These are phyloP conservation scores for Talaromyces sp. DNA, from an alignment of 2,329 filamentous ascomycete species.

Conservation along the genomic window DNA sequence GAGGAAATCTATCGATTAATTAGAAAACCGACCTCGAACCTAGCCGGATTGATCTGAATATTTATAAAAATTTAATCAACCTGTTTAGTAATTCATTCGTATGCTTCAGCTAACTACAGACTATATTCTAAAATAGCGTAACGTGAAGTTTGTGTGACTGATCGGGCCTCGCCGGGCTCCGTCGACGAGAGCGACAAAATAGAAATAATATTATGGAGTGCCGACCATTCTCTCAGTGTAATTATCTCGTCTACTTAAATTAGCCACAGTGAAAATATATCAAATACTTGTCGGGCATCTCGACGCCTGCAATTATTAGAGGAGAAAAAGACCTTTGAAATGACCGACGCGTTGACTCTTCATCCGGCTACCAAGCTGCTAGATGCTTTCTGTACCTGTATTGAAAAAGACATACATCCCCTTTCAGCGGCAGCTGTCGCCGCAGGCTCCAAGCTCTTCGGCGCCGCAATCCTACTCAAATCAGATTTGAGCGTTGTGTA, in stretches of 20 bases:
- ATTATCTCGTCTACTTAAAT: background rate
- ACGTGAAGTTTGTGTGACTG: background rate
- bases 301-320: background rate
- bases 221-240: background rate
- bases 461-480: slow-evolving; percentile 10
- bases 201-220: background rate
- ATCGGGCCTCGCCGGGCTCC: background rate
- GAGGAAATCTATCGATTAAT: background rate
- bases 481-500: slow-evolving; percentile 12
- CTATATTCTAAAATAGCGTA: background rate
- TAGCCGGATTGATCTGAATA: background rate
- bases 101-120: background rate
- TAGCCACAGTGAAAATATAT: background rate
- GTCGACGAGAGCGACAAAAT: background rate
- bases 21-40: background rate
- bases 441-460: slow-evolving; percentile 13
- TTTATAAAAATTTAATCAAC: background rate
- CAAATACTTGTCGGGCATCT: background rate
- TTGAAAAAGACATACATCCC: slow-evolving; percentile 12
- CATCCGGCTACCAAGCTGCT: slow-evolving; percentile 10
- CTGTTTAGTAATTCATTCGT: background rate
- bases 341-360: slow-evolving; percentile 11
- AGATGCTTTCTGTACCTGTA: slow-evolving; percentile 10
- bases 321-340: background rate
- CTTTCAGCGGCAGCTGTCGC: slow-evolving; percentile 13